Evolutionary conservation across 2,329 filamentous ascomycete species (phyloP).

Genomic region (Cladosporium sp.): DNA sequence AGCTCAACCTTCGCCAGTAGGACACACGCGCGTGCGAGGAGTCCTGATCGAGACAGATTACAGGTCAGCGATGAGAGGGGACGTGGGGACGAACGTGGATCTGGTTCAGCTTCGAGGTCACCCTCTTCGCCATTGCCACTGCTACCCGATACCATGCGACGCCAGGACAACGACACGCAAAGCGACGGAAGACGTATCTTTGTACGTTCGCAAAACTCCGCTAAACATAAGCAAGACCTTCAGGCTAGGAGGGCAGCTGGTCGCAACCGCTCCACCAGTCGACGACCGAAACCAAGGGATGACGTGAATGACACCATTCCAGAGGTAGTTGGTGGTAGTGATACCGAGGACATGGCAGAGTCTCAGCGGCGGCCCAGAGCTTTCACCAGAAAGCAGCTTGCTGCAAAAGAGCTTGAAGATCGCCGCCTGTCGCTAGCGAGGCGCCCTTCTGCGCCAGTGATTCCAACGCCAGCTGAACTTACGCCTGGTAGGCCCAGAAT

Average conservation of each 20-base stretch:
- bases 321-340: too few species aligned
- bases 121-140: conserved; percentile 75
- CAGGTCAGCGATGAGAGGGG: conserved; percentile 50
- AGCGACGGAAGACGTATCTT: conserved; percentile 15
- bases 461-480: conserved; percentile 70
- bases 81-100: conserved; percentile 63
- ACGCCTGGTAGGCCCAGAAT: conserved; percentile 44
- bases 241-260: conserved; percentile 36
- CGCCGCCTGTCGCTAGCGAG: conserved; percentile 80
- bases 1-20: too few species aligned
- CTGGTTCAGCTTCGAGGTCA: conserved; percentile 63
- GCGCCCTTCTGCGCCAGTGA: conserved; percentile 75
- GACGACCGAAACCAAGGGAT: background rate
- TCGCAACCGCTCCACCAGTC: conserved; percentile 21
- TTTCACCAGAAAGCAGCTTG: conserved; percentile 47
- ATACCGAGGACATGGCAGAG: too few species aligned
- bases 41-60: background rate
- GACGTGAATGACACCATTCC: too few species aligned
- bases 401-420: conserved; percentile 82
- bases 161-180: conserved; percentile 9
- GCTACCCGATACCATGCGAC: too few species aligned
- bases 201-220: background rate
- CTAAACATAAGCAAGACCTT: conserved; percentile 24
- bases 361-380: background rate
- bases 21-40: too few species aligned